Base-by-base conservation (phyloP, 139 green algal genomes). In the Closterium sp. region DNA sequence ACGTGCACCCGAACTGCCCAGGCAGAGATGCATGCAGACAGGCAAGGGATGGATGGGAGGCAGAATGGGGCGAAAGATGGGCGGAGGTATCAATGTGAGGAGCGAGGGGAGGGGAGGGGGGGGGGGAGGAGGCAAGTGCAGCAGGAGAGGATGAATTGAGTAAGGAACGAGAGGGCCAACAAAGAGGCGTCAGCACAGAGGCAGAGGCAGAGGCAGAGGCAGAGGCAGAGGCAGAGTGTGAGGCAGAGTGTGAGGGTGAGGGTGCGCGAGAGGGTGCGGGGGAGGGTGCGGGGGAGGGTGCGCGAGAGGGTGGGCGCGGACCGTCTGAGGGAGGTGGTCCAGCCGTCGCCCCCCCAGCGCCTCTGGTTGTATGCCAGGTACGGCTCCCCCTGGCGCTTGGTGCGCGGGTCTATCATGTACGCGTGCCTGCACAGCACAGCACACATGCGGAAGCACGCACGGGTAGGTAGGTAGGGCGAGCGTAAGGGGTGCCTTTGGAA, bases 301-400 rank as follows among this genome's bases (percentile, higher is more conserved):
- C 2, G 50, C 1, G 4, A 2, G 62, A 24, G 17, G 62, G 62
- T 27, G 62, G 62, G 62, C 62, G 17, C 62, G 88, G 31, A 91
- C 91, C 87, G 29, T 29, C 91, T 50, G 24, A 94, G 70, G 24
- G 89, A 93, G 34, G 94, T 62, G 30, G 92, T 94, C 92, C 92
- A 94, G 10, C 85, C 89, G 24, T 94, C 92, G 34, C 30, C 38
- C 4, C 92, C 92, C 92, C 92, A 94, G 3, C 92, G 22, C 42
- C 92, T 91, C 50, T 91, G 24, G 85, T 94, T 94, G 70, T 94
- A 94, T 10, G 92, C 92, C 17, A 93, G 24, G 89, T 94, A 94
- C 24, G 94, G 90, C 42, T 94, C 92, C 27, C 92, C 92, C 19
- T 31, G 27, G 24, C 22, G 31, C 24, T 91, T 91, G 27, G 92